Conservation (phyloP, 2,329 filamentous ascomycete genomes). For the Cladosporium colombiae region DNA sequence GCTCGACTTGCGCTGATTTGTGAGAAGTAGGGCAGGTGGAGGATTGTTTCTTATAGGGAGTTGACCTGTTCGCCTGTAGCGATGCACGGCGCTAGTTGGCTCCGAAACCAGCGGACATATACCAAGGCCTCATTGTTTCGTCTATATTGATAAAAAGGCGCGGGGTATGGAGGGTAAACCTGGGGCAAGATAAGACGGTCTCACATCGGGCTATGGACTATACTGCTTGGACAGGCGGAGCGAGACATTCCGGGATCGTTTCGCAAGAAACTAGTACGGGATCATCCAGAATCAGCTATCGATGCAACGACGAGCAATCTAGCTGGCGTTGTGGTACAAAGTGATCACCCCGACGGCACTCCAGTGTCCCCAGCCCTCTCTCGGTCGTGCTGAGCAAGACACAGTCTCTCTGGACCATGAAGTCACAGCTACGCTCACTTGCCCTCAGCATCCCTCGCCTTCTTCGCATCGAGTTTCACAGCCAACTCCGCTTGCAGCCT, state of each 20-base stretch:
- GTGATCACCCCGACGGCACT: neutral
- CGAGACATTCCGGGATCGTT: neutral
- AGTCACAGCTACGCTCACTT: neutral
- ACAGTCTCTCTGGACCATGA: neutral
- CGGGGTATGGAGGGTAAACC: neutral
- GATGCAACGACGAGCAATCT: neutral
- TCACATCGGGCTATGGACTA: neutral
- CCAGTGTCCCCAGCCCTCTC: too few relatives aligned
- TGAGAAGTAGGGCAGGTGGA: neutral
- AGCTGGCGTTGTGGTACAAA: neutral
- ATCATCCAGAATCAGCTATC: neutral
- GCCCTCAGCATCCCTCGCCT: neutral
- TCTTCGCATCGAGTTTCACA: neutral
- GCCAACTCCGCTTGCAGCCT: neutral
- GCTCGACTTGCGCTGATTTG: neutral
- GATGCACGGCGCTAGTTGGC: neutral
- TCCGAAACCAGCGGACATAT: neutral
- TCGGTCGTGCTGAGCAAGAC: neutral
- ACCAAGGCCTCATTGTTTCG: neutral
- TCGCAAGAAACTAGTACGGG: neutral
- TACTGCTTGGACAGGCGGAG: neutral
- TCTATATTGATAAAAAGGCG: neutral
- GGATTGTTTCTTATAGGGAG: neutral
- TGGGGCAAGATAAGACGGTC: neutral
- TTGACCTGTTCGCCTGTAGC: neutral